Evolutionary conservation across 2,329 filamentous ascomycete genomes (phyloP).

Genomic region (Neospermospora avenae): DNA sequence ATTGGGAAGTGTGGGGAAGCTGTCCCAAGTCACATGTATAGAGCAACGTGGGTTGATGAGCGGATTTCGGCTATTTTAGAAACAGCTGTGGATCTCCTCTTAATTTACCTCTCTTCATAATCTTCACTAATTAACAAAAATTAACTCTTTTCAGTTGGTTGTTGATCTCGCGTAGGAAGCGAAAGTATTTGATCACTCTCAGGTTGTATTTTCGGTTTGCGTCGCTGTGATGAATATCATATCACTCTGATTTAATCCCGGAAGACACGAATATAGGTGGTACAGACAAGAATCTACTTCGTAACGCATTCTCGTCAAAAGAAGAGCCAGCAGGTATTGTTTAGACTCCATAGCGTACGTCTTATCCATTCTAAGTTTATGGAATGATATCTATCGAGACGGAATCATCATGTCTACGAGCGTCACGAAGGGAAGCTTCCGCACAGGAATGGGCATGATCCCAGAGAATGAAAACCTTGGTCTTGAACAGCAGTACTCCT

Average conservation of each 20-base stretch:
- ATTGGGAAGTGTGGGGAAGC: conserved; percentile 6
- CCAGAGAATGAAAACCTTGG: conserved; percentile 22
- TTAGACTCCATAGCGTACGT: no score
- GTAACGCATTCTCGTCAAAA: neutral
- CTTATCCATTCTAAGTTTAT: neutral
- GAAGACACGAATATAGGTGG: neutral
- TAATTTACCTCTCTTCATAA: no score
- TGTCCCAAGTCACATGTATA: neutral
- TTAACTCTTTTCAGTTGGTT: neutral
- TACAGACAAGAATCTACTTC: neutral
- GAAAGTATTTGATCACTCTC: neutral
- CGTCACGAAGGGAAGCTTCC: conserved; percentile 4
- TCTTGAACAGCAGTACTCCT: conserved; percentile 22
- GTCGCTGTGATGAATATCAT: neutral
- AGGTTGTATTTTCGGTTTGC: neutral
- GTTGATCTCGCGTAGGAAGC: conserved; percentile 5
- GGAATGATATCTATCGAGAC: neutral
- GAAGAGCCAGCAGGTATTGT: no score
- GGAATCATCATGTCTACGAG: conserved; percentile 15
- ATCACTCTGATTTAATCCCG: neutral
- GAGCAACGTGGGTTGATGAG: neutral
- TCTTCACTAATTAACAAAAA: no score
- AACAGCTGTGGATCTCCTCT: neutral
- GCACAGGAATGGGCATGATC: conserved; percentile 15
- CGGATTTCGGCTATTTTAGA: neutral